phyloP scores from a whole-genome alignment of 345 rosid genomes.

The Lumnitzera racemosa region DNA sequence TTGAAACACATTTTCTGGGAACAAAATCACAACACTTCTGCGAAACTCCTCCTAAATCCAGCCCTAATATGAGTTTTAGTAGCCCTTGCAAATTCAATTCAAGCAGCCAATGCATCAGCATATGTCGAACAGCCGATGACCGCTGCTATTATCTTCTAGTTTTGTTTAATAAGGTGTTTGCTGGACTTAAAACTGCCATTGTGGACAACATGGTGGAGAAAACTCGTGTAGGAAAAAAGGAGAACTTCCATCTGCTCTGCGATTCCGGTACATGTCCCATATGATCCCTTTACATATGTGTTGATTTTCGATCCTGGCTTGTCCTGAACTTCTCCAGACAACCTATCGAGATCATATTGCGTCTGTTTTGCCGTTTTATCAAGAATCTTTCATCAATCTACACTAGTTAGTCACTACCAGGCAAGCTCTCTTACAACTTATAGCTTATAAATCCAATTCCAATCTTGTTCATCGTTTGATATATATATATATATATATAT shows the following conservation, averaged over 20 bases:
- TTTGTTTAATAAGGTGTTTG: neutral
- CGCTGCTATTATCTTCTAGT: neutral
- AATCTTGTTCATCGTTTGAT: no score
- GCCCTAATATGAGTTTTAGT: no score
- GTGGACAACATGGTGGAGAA: conserved; percentile 18
- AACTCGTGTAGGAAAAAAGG: conserved; percentile 21
- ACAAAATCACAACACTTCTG: no score
- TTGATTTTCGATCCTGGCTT: conserved; percentile 40
- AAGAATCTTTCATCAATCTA: conserved; percentile 8
- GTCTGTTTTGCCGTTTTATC: conserved; percentile 31
- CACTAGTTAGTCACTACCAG: neutral
- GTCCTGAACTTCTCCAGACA: conserved; percentile 27
- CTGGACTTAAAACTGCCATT: conserved; percentile 7
- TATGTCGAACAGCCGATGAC: neutral
- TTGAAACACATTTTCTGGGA: no score
- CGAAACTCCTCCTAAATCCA: no score
- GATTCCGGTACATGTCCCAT: conserved; percentile 6
- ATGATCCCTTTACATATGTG: conserved; percentile 25
- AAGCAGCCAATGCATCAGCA: neutral
- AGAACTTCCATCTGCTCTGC: conserved; percentile 15
- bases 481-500: no score
- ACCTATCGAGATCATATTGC: conserved; percentile 29
- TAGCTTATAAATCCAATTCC: neutral
- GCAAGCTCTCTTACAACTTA: neutral
- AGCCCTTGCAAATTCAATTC: no score